Percentiles rank a stretch among this genome's conserved stretches.
Conservation (phyloP, 2,329 filamentous ascomycete species). For the Beauveria sp. region DNA sequence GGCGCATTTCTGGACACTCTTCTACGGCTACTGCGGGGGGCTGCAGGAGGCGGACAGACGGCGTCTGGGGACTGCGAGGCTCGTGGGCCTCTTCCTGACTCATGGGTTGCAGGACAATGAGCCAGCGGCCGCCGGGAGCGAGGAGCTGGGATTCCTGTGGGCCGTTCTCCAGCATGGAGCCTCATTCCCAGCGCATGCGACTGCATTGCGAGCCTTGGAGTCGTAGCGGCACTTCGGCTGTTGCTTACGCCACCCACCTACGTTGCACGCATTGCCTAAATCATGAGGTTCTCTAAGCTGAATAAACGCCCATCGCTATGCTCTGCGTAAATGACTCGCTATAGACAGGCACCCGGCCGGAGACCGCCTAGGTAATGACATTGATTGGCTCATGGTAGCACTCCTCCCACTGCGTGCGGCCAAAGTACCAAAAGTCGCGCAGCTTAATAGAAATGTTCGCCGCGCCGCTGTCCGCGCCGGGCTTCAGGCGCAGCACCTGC, state of each 20-base stretch:
- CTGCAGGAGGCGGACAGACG: not conserved
- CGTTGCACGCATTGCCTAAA: not conserved
- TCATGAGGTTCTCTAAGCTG: not conserved
- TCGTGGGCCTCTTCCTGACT: not conserved
- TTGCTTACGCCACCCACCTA: no score
- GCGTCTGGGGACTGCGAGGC: not conserved
- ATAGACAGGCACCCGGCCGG: not conserved
- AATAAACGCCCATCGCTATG: not conserved
- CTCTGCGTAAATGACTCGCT: not conserved
- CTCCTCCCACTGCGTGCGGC: conserved; percentile 2
- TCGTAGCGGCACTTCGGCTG: not conserved
- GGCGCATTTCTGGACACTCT: not conserved
- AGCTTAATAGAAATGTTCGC: conserved; percentile 1
- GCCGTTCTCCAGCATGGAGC: not conserved
- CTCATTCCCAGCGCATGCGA: not conserved
- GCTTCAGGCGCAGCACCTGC: not conserved
- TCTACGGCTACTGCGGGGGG: not conserved
- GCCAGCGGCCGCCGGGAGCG: not conserved
- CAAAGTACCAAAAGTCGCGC: conserved; percentile 7
- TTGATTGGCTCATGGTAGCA: conserved; percentile 7
- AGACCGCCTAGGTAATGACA: not conserved
- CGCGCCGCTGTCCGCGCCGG: conserved; percentile 6
- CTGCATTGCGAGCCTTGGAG: not conserved
- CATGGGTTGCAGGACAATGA: not conserved
- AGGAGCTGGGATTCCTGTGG: not conserved